Evolutionary conservation across 768 basidiomycete species (phyloP).

Genomic region (Xerocomellus chrysenteron): DNA sequence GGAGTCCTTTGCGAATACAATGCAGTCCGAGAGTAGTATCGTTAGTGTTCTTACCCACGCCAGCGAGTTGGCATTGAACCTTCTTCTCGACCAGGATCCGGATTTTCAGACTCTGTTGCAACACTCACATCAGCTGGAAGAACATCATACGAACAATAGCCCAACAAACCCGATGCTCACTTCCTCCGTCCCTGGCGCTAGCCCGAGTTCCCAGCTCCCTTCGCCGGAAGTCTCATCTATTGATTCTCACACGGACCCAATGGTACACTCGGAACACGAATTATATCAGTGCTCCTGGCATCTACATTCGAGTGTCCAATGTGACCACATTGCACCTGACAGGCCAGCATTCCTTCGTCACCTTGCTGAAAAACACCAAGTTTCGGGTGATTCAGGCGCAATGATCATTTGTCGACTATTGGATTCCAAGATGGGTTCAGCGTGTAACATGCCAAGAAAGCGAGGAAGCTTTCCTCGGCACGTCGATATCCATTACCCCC

Average conservation of each 20-base stretch:
- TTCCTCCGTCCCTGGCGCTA: background rate
- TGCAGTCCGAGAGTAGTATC: background rate
- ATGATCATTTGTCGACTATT: constrained; percentile 10
- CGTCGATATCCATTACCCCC: constrained; percentile 15
- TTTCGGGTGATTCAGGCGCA: background rate
- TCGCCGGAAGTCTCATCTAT: background rate
- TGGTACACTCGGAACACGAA: background rate
- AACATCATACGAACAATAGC: background rate
- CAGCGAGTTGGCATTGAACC: background rate
- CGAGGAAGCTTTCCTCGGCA: constrained; percentile 20
- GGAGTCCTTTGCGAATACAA: background rate
- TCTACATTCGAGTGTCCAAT: background rate
- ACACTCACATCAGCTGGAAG: background rate
- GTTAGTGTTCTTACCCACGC: background rate
- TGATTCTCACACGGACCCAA: background rate
- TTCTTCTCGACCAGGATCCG: background rate
- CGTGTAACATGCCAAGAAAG: constrained; percentile 1
- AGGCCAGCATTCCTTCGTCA: constrained; percentile 18
- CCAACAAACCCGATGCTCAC: background rate
- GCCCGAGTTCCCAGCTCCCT: background rate
- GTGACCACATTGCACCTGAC: background rate
- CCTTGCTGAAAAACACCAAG: constrained; percentile 8
- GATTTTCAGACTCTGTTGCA: background rate
- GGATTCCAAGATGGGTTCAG: background rate
- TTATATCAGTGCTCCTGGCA: constrained; percentile 17